Evolutionary conservation across 495 filamentous ascomycete species (phyloP).

Genomic region (Trichodelitschia bisporula): DNA sequence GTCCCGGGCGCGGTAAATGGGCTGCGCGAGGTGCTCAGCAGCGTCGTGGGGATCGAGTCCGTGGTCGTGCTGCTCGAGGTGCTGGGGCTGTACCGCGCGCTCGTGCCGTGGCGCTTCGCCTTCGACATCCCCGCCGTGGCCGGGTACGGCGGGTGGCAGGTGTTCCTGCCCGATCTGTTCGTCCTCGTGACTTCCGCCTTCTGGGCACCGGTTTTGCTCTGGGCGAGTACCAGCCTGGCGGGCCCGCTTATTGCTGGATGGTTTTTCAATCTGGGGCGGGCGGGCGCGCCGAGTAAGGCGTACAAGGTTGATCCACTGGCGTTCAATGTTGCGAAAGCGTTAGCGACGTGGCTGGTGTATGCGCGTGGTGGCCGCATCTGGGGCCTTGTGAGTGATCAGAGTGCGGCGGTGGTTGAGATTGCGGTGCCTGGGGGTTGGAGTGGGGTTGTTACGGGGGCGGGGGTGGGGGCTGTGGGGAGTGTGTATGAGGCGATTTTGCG

Average conservation of each 20-base stretch:
- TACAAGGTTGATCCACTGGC: slow-evolving; percentile 58
- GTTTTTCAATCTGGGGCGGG: slow-evolving; percentile 47
- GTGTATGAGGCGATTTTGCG: slow-evolving; percentile 68
- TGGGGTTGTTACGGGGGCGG: slow-evolving; percentile 45
- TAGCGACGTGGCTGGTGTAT: slow-evolving; percentile 52
- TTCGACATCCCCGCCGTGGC: slow-evolving; percentile 27
- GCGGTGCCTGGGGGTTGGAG: slow-evolving; percentile 46
- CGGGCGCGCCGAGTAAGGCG: slow-evolving; percentile 13
- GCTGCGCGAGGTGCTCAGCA: slow-evolving; percentile 14
- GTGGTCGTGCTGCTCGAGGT: slow-evolving; percentile 29
- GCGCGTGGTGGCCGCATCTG: slow-evolving; percentile 28
- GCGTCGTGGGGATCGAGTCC: slow-evolving; percentile 31
- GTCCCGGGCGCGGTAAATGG: slow-evolving; percentile 29
- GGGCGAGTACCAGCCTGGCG: slow-evolving; percentile 44
- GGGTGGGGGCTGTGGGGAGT: slow-evolving; percentile 40
- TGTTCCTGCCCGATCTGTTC: slow-evolving; percentile 63
- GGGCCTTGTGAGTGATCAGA: slow-evolving; percentile 29
- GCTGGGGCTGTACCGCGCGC: slow-evolving; percentile 28
- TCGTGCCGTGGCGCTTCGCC: slow-evolving; percentile 43
- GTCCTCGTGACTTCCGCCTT: slow-evolving; percentile 49
- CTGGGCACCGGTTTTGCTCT: slow-evolving; percentile 62
- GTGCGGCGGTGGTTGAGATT: slow-evolving; percentile 33
- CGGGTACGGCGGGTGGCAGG: slow-evolving; percentile 21
- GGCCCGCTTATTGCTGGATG: slow-evolving; percentile 50
- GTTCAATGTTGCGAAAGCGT: slow-evolving; percentile 40